Base-by-base conservation (phyloP, 2,329 filamentous ascomycete genomes). In the Penicillium sp. region DNA sequence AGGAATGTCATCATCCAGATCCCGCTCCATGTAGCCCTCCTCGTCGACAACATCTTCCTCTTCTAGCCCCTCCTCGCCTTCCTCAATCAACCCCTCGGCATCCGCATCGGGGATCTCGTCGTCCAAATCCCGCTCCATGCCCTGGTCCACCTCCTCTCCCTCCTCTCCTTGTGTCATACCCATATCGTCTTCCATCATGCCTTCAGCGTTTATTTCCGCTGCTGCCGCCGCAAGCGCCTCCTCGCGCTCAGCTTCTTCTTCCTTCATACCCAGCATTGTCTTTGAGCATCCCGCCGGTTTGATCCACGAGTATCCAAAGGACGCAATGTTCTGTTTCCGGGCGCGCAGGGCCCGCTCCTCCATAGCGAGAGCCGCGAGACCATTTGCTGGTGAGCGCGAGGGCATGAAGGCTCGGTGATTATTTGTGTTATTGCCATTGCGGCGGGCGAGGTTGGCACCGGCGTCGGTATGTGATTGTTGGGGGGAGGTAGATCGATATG, bases 231-330 rank as follows among this genome's bases (percentile, higher is more conserved):
- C 87, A 60, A 90, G 85, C 58, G 93, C 90, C 74, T 99, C 95
- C 71, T 93, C 89, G 54, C 90, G 84, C 78, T 99, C 95, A 11
- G 90, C 85, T 64, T 88, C 87, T 78, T 99, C 95, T 76, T 99
- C 95, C 43, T 90, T 88, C 77, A 92, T 85, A 61, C 96, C 92
- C 71, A 96, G 88, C 58, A 96, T 85, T 1, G 93, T 96, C 81
- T 98, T 99, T 56, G 86, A 74, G 54, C 96, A 83, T 8, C 93
- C 95, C 0, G 91, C 92, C 0, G 95, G 95, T 57, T 89, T 90
- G 55, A 99, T 87, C 95, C 95, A 99, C 45, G 84, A 85, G 63
- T 88, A 90, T 58, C 95, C 95, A 71, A 96, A 97, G 68, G 92
- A 90, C 48, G 89, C 85, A 29, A 98, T 89, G 64, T 93, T 91